Evolutionary conservation across 2,329 filamentous ascomycete genomes (phyloP), one percentile per base, ranked within the genome.

Genomic region (Stachybotrys chartarum): DNA sequence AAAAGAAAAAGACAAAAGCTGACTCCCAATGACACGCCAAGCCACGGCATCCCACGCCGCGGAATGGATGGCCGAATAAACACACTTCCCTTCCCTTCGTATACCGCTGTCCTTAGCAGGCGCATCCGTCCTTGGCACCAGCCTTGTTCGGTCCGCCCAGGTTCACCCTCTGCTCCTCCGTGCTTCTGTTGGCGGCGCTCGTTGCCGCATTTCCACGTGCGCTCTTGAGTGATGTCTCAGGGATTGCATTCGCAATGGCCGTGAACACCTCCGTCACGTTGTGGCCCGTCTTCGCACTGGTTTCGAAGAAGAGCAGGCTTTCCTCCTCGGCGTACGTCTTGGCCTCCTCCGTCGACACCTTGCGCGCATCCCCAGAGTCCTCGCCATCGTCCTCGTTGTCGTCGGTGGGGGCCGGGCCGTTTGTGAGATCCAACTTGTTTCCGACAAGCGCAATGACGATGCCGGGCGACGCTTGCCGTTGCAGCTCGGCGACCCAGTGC

Each of bases 251-350:
- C 57, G 94, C 94, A 69, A 99, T 99, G 35, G 94, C 94, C 50
- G 92, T 97, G 70, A 99, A 99, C 35, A 99, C 94, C 65, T 97
- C 93, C 54, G 88, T 85, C 45, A 99, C 94, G 71, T 97, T 97
- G 68, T 88, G 83, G 30, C 94, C 94, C 5, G 91, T 94, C 85
- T 99, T 99, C 51, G 94, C 94, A 70, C 90, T 96, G 16, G 94
- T 99, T 79, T 99, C 94, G 71, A 97, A 97, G 78, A 99, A 99
- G 61, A 99, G 73, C 61, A 99, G 77, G 54, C 87, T 85, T 74
- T 99, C 94, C 73, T 97, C 93, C 63, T 97, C 92, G 7, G 94
- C 94, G 73, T 97, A 99, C 55, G 85, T 78, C 76, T 91, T 91
- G 47, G 92, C 94, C 75, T 97, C 92, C 60, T 90, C 87, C n/a